These are phyloP conservation scores for Jaapia argillacea DNA, from an alignment of 768 basidiomycete species.

Conservation along the genomic window DNA sequence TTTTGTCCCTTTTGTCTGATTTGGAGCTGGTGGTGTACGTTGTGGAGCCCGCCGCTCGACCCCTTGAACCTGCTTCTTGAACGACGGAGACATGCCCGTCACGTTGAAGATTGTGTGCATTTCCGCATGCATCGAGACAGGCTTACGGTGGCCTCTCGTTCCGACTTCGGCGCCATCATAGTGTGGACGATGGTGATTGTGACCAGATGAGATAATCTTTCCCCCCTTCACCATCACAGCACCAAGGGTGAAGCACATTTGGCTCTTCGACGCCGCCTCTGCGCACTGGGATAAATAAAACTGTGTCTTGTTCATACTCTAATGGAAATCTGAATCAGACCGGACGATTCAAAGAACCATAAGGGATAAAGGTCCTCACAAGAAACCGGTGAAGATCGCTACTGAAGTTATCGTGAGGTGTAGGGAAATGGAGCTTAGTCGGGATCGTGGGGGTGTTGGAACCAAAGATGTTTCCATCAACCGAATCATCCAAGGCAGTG, in stretches of 20 bases:
- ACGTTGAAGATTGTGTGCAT: slow-evolving; percentile 49
- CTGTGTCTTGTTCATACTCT: slow-evolving; percentile 42
- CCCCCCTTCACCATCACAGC: slow-evolving; percentile 44
- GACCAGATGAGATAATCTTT: slow-evolving; percentile 40
- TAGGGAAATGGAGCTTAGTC: too few species aligned
- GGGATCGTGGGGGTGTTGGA: too few species aligned
- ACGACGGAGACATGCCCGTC: slow-evolving; percentile 39
- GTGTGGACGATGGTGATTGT: slow-evolving; percentile 44
- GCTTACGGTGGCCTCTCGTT: slow-evolving; percentile 30
- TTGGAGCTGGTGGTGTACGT: slow-evolving; percentile 1
- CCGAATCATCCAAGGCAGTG: too few species aligned
- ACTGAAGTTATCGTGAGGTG: too few species aligned
- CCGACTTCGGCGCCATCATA: slow-evolving; percentile 36
- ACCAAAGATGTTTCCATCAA: too few species aligned
- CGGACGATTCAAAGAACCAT: background rate
- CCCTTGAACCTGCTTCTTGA: slow-evolving; percentile 44
- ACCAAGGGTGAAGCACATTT: slow-evolving; percentile 39
- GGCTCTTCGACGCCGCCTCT: slow-evolving; percentile 38
- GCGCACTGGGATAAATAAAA: slow-evolving; percentile 41
- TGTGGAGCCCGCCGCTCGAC: slow-evolving; percentile 19
- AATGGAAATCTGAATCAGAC: too few species aligned
- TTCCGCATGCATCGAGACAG: slow-evolving; percentile 48
- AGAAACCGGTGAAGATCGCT: too few species aligned
- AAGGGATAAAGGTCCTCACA: background rate
- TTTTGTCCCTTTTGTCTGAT: slow-evolving; percentile 2